Evolutionary conservation across 2,329 filamentous ascomycete species (phyloP).

Genomic region (Gyromitra esculenta): DNA sequence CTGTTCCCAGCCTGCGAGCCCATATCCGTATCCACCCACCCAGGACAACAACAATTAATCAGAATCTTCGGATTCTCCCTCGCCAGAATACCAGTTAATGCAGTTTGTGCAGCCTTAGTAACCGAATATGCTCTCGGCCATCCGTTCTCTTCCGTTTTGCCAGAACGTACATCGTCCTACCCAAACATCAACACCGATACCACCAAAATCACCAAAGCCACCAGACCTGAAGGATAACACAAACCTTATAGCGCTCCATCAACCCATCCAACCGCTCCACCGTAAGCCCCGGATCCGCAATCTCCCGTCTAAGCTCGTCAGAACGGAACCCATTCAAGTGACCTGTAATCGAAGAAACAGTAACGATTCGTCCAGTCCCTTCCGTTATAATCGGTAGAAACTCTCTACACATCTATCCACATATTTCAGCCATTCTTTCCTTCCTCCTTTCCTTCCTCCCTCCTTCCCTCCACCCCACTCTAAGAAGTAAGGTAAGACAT

Average conservation of each 20-base stretch:
- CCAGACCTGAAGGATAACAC: background rate
- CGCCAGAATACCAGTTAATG: conserved; percentile 59
- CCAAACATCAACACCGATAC: background rate
- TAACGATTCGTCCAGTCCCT: conserved; percentile 60
- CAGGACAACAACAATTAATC: conserved; percentile 61
- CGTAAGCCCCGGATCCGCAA: conserved; percentile 57
- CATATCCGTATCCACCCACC: conserved; percentile 60
- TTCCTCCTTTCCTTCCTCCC: too few species aligned
- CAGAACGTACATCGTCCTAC: conserved; percentile 43
- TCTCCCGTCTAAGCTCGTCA: conserved; percentile 53
- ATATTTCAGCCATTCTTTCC: too few species aligned
- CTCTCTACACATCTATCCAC: conserved; percentile 29
- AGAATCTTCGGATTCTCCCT: conserved; percentile 57
- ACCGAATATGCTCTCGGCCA: conserved; percentile 58
- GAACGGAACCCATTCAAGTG: conserved; percentile 51
- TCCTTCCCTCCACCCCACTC: too few species aligned
- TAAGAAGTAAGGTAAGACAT: background rate
- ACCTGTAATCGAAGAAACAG: conserved; percentile 59
- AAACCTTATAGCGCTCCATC: conserved; percentile 57
- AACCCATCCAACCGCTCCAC: conserved; percentile 58
- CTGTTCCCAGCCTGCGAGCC: conserved; percentile 58
- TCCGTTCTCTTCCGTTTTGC: conserved; percentile 52
- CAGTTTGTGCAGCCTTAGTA: conserved; percentile 60
- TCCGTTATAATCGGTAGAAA: conserved; percentile 28
- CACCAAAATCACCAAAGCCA: background rate